Conservation (phyloP, 495 filamentous ascomycete species). For the Tuber aestivum region DNA sequence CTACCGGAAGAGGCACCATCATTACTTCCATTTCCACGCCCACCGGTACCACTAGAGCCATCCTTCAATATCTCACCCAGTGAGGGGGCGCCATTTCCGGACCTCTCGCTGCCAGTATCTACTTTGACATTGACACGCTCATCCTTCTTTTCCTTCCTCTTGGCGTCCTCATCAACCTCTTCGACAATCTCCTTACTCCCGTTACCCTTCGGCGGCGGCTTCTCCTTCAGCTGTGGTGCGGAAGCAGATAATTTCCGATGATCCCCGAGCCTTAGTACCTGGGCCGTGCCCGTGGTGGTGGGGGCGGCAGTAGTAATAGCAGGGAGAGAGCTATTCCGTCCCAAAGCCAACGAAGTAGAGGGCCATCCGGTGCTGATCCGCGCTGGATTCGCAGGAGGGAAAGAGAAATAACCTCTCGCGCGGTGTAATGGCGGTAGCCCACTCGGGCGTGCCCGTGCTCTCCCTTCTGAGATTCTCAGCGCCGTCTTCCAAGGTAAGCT, state of each 20-base stretch:
- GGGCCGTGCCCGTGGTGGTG: constrained; percentile 8
- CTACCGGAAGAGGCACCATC: constrained; percentile 16
- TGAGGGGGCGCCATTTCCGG: constrained; percentile 15
- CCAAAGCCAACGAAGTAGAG: constrained; percentile 14
- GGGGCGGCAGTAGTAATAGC: constrained; percentile 18
- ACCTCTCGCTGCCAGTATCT: constrained; percentile 25
- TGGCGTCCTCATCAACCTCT: constrained; percentile 26
- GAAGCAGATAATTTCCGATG: constrained; percentile 26
- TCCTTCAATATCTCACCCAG: constrained; percentile 34
- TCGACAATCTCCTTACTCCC: constrained; percentile 24
- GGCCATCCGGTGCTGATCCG: constrained; percentile 22
- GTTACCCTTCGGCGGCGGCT: constrained; percentile 23
- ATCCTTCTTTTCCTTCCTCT: constrained; percentile 22
- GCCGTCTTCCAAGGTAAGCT: constrained; percentile 18
- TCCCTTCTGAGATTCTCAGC: constrained; percentile 20
- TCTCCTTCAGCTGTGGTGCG: constrained; percentile 28
- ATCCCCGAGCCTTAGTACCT: constrained; percentile 21
- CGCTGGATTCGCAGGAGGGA: background rate
- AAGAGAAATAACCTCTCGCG: background rate
- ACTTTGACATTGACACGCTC: constrained; percentile 23
- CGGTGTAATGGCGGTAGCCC: background rate
- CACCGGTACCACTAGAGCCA: constrained; percentile 25
- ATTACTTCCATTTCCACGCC: constrained; percentile 19
- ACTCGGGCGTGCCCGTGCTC: constrained; percentile 15
- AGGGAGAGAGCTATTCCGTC: constrained; percentile 6